Conservation (phyloP, 2,329 filamentous ascomycete genomes). For the Talaromyces pinophilus region DNA sequence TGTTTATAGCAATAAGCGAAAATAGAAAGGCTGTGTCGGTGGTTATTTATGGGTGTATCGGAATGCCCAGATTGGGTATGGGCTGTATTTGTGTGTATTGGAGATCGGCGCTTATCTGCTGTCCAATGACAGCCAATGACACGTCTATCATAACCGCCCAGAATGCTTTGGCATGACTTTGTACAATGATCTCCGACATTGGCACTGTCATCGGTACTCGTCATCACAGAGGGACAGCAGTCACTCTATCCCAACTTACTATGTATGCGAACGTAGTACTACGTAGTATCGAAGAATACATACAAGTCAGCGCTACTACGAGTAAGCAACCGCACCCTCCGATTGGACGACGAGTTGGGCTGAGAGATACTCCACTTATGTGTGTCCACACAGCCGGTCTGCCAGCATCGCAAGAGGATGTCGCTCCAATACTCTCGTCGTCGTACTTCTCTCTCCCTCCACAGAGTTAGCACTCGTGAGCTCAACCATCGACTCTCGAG, state of each 20-base stretch:
- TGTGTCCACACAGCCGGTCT: not conserved
- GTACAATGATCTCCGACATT: not conserved
- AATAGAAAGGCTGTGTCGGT: not conserved
- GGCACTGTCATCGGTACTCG: not conserved
- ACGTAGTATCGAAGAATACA: not conserved
- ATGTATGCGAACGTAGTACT: not conserved
- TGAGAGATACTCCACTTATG: not conserved
- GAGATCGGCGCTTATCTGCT: conserved; percentile 8
- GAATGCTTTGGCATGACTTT: not conserved
- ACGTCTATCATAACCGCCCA: not conserved
- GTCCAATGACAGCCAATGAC: not conserved
- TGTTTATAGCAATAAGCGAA: not conserved
- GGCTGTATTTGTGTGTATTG: not conserved
- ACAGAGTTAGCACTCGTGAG: not conserved
- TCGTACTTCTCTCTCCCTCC: not conserved
- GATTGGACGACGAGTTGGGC: not conserved
- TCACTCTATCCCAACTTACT: not conserved
- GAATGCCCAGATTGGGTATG: not conserved
- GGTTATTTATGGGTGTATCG: not conserved
- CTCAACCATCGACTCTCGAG: conserved; percentile 10
- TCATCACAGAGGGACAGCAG: not conserved
- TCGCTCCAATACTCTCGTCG: not conserved
- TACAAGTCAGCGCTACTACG: not conserved
- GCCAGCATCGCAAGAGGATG: not conserved
- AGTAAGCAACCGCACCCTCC: not conserved